Conservation (phyloP, 495 filamentous ascomycete species). For the Podospora pseudoanserina region DNA sequence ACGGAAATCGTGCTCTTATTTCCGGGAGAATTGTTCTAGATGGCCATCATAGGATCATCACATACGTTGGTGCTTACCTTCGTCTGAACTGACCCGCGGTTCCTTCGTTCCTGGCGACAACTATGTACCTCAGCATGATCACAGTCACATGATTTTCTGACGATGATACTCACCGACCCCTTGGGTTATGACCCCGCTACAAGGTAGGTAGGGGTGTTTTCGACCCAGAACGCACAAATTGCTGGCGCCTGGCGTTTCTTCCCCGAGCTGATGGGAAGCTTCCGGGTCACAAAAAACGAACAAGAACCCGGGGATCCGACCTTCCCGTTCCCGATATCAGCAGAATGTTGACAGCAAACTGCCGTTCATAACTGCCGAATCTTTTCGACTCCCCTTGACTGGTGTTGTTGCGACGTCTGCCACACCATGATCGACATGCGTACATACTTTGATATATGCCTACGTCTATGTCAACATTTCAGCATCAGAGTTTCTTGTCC, state of each 20-base stretch:
- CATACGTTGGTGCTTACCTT: neutral
- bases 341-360: neutral
- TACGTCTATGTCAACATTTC: neutral
- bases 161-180: conserved; percentile 18
- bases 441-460: neutral
- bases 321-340: conserved; percentile 12
- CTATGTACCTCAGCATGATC: conserved; percentile 8
- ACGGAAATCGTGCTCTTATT: neutral
- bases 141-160: conserved; percentile 9
- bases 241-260: neutral
- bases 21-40: conserved; percentile 13
- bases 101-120: neutral
- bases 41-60: conserved; percentile 6
- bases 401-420: neutral
- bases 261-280: neutral
- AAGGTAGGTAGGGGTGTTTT: neutral
- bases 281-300: neutral
- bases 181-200: neutral
- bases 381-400: neutral
- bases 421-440: conserved; percentile 8
- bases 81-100: conserved; percentile 8
- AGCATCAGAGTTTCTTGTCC: neutral
- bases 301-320: conserved; percentile 17
- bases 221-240: neutral
- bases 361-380: conserved; percentile 12